Conservation (phyloP, 2,329 filamentous ascomycete genomes). For the Diaporthe sp. region DNA sequence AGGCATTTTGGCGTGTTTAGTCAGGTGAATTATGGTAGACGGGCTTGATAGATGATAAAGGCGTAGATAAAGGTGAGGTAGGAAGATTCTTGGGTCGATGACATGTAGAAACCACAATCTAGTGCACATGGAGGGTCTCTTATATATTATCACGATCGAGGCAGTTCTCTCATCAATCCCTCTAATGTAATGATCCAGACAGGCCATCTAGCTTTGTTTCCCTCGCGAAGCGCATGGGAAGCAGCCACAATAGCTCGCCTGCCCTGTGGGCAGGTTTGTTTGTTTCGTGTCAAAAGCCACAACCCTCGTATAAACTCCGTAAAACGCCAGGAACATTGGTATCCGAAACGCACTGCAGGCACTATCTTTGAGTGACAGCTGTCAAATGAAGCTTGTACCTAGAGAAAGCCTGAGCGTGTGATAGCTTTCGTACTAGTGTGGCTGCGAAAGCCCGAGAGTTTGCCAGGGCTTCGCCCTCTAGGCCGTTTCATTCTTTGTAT, state of each 20-base stretch:
- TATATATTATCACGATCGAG: neutral
- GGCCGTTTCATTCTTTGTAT: neutral
- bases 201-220: neutral
- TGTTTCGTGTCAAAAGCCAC: conserved; percentile 15
- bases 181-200: neutral
- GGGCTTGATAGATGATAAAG: neutral
- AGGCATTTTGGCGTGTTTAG: neutral
- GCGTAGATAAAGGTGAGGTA: neutral
- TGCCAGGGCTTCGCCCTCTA: neutral
- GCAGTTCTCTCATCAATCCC: neutral
- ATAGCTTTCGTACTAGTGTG: neutral
- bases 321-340: neutral
- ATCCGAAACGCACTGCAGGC: neutral
- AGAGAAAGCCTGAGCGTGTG: neutral
- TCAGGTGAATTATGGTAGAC: neutral
- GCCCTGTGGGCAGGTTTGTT: neutral
- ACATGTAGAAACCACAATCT: neutral
- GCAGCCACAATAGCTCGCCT: neutral
- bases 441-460: neutral
- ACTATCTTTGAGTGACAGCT: neutral
- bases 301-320: neutral
- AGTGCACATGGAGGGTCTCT: neutral
- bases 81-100: neutral
- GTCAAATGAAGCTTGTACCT: neutral
- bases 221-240: neutral